A percentile compares a stretch with the other conserved stretches of the same genome.
Conservation (phyloP, 345 rosid genomes). For the Viola odorata region DNA sequence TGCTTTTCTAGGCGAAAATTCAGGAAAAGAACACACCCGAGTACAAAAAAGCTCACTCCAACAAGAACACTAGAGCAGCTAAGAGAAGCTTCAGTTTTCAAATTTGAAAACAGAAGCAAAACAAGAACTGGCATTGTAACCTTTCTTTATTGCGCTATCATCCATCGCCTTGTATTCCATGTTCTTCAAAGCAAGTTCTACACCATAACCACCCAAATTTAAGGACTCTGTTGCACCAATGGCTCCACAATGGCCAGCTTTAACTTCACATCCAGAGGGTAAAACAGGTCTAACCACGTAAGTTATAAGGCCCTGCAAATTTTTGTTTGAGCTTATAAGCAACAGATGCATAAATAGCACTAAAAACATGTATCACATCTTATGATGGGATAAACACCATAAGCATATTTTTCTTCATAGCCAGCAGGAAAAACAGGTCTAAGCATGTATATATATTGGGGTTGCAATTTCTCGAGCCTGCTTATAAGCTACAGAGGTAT, state of each 20-base stretch:
- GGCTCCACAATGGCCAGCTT: slow-evolving; percentile 73
- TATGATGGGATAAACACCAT: background rate
- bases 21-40: too few relatives aligned
- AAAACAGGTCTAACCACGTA: slow-evolving; percentile 92
- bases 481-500: too few relatives aligned
- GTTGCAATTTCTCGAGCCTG: too few relatives aligned
- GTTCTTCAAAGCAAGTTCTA: slow-evolving; percentile 97
- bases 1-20: too few relatives aligned
- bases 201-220: slow-evolving; percentile 96
- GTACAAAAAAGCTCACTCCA: too few relatives aligned
- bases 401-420: background rate
- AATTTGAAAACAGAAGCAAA: background rate
- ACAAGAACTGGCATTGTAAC: slow-evolving; percentile 27
- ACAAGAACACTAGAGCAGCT: too few relatives aligned
- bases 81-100: too few relatives aligned
- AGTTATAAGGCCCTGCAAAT: slow-evolving; percentile 68
- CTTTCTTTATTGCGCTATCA: slow-evolving; percentile 88
- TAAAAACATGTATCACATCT: background rate
- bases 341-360: slow-evolving; percentile 4
- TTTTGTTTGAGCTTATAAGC: slow-evolving; percentile 21
- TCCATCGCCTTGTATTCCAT: slow-evolving; percentile 99
- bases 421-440: too few relatives aligned
- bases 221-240: slow-evolving; percentile 68
- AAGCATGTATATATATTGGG: too few relatives aligned
- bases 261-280: slow-evolving; percentile 77